Conservation (phyloP, 2,329 filamentous ascomycete species). For the Phyllosticta paracitricarpa region DNA sequence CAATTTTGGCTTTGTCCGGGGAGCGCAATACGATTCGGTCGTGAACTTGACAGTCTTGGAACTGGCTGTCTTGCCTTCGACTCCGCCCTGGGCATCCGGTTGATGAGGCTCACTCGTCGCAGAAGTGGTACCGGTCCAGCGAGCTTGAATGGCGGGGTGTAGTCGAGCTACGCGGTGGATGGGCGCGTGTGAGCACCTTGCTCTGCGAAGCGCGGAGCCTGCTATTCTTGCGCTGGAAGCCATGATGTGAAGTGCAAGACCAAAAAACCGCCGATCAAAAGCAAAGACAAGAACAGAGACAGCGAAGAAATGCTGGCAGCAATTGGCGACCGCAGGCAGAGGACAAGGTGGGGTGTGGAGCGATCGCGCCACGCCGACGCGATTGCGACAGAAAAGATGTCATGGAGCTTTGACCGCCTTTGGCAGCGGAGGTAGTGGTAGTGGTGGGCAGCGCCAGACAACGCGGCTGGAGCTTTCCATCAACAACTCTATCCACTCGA, state of each 20-base stretch:
- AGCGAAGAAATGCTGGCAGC: not conserved
- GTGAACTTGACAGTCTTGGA: constrained; percentile 60
- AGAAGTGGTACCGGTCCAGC: constrained; percentile 28
- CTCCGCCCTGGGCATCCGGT: constrained; percentile 24
- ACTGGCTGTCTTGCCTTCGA: constrained; percentile 24
- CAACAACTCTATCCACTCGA: constrained; percentile 1
- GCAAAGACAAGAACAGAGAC: not conserved
- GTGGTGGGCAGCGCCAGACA: constrained; percentile 8
- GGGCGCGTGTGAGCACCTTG: constrained; percentile 19
- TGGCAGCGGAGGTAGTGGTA: not conserved
- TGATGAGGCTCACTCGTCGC: constrained; percentile 33
- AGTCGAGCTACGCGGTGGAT: constrained; percentile 17
- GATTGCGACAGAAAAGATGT: constrained; percentile 7
- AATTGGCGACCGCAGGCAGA: not conserved
- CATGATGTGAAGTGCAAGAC: constrained; percentile 21
- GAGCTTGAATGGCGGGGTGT: constrained; percentile 22
- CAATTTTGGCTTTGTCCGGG: not conserved
- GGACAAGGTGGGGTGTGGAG: constrained; percentile 2
- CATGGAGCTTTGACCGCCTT: constrained; percentile 12
- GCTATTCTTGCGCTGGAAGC: constrained; percentile 25
- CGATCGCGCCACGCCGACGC: not conserved
- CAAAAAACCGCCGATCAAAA: not conserved
- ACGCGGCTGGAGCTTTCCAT: constrained; percentile 8
- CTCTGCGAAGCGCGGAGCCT: constrained; percentile 22
- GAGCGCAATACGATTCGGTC: constrained; percentile 54